A percentile compares a stretch with the other conserved stretches of the same genome.
phyloP scores from a whole-genome alignment of 192 early-diverging fungal species.

The Dimargaris cristalligena region DNA sequence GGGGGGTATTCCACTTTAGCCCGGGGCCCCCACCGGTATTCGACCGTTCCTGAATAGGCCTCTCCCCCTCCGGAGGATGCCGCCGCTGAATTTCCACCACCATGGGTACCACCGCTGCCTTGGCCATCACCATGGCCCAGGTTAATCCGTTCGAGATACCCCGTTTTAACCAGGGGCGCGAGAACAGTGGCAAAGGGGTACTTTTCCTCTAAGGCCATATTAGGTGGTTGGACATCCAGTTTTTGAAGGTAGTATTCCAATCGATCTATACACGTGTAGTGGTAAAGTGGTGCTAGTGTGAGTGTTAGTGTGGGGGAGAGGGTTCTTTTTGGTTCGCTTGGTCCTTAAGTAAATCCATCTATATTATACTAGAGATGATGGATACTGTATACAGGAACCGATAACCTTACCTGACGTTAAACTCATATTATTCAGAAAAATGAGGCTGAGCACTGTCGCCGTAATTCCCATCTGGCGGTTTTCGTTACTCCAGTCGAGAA shows the following conservation, averaged over 20 bases:
- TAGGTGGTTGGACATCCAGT: background rate
- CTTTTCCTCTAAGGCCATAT: background rate
- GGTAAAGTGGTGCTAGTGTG: background rate
- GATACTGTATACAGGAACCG: too few species aligned
- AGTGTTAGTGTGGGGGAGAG: background rate
- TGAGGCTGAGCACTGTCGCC: constrained; percentile 16
- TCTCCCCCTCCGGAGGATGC: constrained; percentile 1
- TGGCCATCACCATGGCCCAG: background rate
- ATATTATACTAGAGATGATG: too few species aligned
- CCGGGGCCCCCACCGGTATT: constrained; percentile 20
- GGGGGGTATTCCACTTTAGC: constrained; percentile 19
- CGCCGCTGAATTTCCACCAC: too few species aligned
- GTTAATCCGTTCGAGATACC: background rate
- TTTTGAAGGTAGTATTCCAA: background rate
- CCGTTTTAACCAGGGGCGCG: background rate
- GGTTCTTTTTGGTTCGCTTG: too few species aligned
- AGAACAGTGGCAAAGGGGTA: background rate
- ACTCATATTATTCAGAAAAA: constrained; percentile 14
- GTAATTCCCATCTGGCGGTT: constrained; percentile 17
- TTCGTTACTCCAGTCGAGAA: constrained; percentile 13
- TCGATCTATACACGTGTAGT: background rate
- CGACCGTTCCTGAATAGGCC: background rate
- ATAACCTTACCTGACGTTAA: too few species aligned
- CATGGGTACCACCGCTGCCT: too few species aligned
- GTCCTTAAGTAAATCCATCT: too few species aligned